Percentiles rank a stretch among this genome's conserved stretches.
phyloP scores from a whole-genome alignment of 2,329 filamentous ascomycete genomes.

The Colletotrichum musicola region DNA sequence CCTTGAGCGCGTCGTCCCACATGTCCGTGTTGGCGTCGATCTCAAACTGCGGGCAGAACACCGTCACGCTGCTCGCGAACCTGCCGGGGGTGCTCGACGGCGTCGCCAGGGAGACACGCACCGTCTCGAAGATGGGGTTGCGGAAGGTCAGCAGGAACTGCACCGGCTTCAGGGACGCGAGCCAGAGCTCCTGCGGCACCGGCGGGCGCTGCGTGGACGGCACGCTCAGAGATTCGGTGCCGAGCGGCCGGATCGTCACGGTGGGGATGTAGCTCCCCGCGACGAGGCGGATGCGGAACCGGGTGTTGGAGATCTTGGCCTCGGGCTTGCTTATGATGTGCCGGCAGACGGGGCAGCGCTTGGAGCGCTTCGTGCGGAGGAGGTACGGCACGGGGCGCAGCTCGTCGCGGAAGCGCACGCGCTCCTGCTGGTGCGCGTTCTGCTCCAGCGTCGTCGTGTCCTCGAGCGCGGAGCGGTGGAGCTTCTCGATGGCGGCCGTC shows the following conservation, averaged over 20 bases:
- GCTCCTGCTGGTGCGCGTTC: slow-evolving; percentile 62
- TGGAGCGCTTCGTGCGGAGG: slow-evolving; percentile 91
- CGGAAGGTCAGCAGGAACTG: slow-evolving; percentile 92
- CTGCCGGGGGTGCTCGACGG: slow-evolving; percentile 82
- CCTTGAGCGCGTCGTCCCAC: slow-evolving; percentile 88
- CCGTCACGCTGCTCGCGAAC: slow-evolving; percentile 84
- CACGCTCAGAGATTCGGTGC: slow-evolving; percentile 47
- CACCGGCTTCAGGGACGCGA: slow-evolving; percentile 71
- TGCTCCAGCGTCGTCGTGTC: slow-evolving; percentile 67
- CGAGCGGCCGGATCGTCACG: slow-evolving; percentile 77
- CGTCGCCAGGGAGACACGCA: slow-evolving; percentile 89
- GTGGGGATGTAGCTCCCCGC: slow-evolving; percentile 90
- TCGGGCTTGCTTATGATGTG: slow-evolving; percentile 97
- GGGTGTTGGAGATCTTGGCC: slow-evolving; percentile 86
- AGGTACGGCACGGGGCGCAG: slow-evolving; percentile 86
- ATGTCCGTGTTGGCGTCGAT: slow-evolving; percentile 91
- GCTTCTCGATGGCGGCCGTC: slow-evolving; percentile 68
- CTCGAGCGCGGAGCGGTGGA: slow-evolving; percentile 73
- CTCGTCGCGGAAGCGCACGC: slow-evolving; percentile 75
- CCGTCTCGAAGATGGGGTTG: slow-evolving; percentile 93
- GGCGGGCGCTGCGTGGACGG: slow-evolving; percentile 43
- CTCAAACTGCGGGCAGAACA: slow-evolving; percentile 94
- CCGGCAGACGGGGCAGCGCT: slow-evolving; percentile 91
- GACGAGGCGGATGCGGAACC: slow-evolving; percentile 92
- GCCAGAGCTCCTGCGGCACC: slow-evolving; percentile 53